These are phyloP conservation scores for Rhynchosporium secalis DNA, from an alignment of 2,329 filamentous ascomycete genomes.

Conservation along the genomic window DNA sequence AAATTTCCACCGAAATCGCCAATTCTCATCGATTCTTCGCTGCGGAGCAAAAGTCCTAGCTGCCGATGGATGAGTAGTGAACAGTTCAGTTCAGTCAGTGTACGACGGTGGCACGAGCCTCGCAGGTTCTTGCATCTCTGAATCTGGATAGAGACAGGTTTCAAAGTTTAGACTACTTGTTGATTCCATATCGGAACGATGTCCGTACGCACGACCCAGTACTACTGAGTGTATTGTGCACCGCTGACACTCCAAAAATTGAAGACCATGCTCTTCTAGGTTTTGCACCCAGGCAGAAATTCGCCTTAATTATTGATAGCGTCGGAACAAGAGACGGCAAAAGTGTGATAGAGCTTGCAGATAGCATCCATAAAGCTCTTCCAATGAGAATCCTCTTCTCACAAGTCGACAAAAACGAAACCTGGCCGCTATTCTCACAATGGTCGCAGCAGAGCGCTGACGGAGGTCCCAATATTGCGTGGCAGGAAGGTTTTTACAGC, in stretches of 20 bases:
- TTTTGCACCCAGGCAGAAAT: constrained; percentile 11
- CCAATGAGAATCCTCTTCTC: background rate
- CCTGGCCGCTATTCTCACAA: constrained; percentile 1
- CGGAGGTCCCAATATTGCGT: background rate
- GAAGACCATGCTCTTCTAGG: background rate
- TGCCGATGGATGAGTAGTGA: background rate
- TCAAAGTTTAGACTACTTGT: background rate
- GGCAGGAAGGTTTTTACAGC: constrained; percentile 10
- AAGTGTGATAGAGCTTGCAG: background rate
- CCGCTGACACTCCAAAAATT: background rate
- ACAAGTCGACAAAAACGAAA: background rate
- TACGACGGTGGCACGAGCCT: background rate
- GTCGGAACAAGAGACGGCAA: background rate
- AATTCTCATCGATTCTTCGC: background rate
- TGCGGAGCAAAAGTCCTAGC: background rate
- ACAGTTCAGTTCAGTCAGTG: background rate
- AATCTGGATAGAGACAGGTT: background rate
- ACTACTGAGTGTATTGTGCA: background rate
- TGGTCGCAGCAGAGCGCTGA: background rate
- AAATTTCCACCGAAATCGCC: background rate
- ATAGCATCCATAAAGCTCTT: background rate
- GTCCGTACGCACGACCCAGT: background rate
- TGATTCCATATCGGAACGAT: background rate
- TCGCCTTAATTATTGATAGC: constrained; percentile 16
- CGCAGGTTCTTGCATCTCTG: background rate